A percentile compares a stretch with the other conserved stretches of the same genome.
phyloP scores from a whole-genome alignment of 2,329 filamentous ascomycete genomes.

The Elsinoe perseae region DNA sequence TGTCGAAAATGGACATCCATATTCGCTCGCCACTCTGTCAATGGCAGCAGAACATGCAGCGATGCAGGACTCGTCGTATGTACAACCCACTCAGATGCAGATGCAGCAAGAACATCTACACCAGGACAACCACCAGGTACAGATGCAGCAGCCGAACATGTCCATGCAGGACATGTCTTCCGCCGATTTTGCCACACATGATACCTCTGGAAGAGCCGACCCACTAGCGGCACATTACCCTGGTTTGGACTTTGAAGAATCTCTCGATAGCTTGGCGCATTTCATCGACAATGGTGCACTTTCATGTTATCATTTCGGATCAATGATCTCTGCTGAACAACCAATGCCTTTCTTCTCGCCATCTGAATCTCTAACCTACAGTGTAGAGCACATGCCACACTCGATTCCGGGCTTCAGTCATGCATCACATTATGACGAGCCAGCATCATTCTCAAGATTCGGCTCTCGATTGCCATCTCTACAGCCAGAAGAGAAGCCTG shows the following conservation, averaged over 20 bases:
- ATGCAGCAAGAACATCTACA: background rate
- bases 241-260: conserved; percentile 25
- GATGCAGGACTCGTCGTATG: conserved; percentile 24
- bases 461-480: conserved; percentile 15
- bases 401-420: background rate
- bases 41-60: conserved; percentile 37
- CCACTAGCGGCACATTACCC: conserved; percentile 11
- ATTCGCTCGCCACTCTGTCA: conserved; percentile 34
- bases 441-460: conserved; percentile 15
- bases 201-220: background rate
- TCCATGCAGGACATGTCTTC: background rate
- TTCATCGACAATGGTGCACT: conserved; percentile 34
- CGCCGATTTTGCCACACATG: background rate
- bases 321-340: conserved; percentile 35
- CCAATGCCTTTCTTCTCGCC: conserved; percentile 38
- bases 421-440: conserved; percentile 10
- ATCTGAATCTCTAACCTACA: conserved; percentile 30
- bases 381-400: conserved; percentile 22
- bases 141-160: conserved; percentile 5
- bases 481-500: conserved; percentile 17
- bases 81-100: conserved; percentile 6
- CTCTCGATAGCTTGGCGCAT: conserved; percentile 32
- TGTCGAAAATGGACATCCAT: conserved; percentile 14
- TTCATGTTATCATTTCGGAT: conserved; percentile 34
- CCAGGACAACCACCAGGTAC: background rate